Evolutionary conservation across 148 eudicot genomes (phyloP).

Genomic region (Amaranthus palmeri): DNA sequence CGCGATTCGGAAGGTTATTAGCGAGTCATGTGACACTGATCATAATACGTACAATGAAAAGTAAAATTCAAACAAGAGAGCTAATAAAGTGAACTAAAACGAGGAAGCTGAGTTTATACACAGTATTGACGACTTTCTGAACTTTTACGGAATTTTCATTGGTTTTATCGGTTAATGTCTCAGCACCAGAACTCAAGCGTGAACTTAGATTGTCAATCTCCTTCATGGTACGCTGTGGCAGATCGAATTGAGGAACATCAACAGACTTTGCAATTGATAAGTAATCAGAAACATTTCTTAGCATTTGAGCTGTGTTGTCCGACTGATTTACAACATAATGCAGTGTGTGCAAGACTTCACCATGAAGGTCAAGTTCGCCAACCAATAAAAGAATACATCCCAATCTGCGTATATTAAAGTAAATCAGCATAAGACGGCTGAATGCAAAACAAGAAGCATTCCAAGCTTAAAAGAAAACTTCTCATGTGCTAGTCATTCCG

Average conservation of each 20-base stretch:
- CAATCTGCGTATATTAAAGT: conserved; percentile 31
- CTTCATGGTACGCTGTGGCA: conserved; percentile 28
- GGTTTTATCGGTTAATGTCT: conserved; percentile 62
- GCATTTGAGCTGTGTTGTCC: conserved; percentile 72
- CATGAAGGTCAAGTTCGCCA: conserved; percentile 69
- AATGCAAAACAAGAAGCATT: too few relatives aligned
- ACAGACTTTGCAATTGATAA: conserved; percentile 61
- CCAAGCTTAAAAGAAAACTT: too few relatives aligned
- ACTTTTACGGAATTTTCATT: conserved; percentile 58
- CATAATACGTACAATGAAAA: background rate
- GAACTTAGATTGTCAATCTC: conserved; percentile 35
- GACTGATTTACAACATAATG: conserved; percentile 91
- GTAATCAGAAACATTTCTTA: conserved; percentile 76
- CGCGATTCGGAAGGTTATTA: too few relatives aligned
- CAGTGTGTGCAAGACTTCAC: conserved; percentile 66
- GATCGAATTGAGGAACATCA: conserved; percentile 33
- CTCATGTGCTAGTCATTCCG: too few relatives aligned
- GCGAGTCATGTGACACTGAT: too few relatives aligned
- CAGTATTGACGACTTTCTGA: conserved; percentile 57
- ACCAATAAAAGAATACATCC: conserved; percentile 80
- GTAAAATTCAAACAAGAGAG: background rate
- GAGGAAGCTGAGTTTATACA: conserved; percentile 44
- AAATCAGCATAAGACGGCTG: background rate
- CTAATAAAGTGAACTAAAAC: background rate
- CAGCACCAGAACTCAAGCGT: conserved; percentile 44